A percentile compares a stretch with the other conserved stretches of the same genome.
These are phyloP conservation scores for Globisporangium barbulae DNA, from an alignment of 352 stramenopile species.

Conservation along the genomic window DNA sequence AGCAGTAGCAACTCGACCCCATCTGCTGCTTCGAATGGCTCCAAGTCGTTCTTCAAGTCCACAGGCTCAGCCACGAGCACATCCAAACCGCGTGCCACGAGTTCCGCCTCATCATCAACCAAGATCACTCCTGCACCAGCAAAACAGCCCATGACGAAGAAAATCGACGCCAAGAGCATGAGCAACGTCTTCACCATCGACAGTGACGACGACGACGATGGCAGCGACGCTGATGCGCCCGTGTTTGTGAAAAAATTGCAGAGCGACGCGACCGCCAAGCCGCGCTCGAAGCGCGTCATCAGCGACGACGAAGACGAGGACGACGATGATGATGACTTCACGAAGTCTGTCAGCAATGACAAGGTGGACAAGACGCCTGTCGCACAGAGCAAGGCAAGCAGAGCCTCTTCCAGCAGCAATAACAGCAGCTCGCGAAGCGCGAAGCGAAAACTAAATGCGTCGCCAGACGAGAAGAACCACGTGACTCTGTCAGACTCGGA, in stretches of 20 bases:
- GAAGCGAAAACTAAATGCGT: conserved; percentile 49
- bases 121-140: conserved; percentile 17
- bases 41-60: conserved; percentile 31
- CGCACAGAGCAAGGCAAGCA: conserved; percentile 3
- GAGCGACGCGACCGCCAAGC: conserved; percentile 15
- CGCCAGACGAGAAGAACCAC: conserved; percentile 20
- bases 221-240: conserved; percentile 41
- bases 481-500: conserved; percentile 7
- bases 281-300: conserved; percentile 53
- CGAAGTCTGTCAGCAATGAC: background rate
- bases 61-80: conserved; percentile 15
- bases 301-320: conserved; percentile 72
- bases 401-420: background rate
- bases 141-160: conserved; percentile 34
- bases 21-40: conserved; percentile 8
- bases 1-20: conserved; percentile 2
- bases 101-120: conserved; percentile 15
- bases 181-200: conserved; percentile 71
- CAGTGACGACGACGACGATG: conserved; percentile 46
- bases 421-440: conserved; percentile 23
- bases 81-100: conserved; percentile 21
- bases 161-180: conserved; percentile 40
- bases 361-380: conserved; percentile 16
- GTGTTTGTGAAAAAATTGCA: conserved; percentile 65
- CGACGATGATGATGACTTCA: conserved; percentile 29